Conservation (phyloP, 2,329 filamentous ascomycete species). For the Pezizomycotina sp. region DNA sequence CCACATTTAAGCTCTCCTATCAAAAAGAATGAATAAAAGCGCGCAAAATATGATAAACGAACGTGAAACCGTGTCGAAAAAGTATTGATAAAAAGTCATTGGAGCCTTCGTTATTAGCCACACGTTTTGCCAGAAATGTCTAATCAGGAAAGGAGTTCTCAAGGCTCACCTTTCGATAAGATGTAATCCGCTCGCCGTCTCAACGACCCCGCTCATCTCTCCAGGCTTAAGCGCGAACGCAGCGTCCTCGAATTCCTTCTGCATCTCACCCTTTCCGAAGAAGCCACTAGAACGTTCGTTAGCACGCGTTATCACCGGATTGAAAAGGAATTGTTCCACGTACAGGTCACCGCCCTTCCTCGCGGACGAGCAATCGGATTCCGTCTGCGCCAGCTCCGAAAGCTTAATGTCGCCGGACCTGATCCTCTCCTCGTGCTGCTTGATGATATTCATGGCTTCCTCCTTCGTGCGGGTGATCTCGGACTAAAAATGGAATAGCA, state of each 20-base stretch:
- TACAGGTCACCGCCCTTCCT: slow-evolving; percentile 80
- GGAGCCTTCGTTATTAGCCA: no score
- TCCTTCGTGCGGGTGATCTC: slow-evolving; percentile 79
- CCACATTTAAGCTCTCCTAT: no score
- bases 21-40: no score
- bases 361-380: slow-evolving; percentile 91
- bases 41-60: no score
- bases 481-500: slow-evolving; percentile 32
- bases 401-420: slow-evolving; percentile 49
- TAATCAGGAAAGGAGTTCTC: not conserved
- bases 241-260: slow-evolving; percentile 94
- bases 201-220: slow-evolving; percentile 70
- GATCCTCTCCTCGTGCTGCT: slow-evolving; percentile 60
- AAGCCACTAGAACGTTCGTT: slow-evolving; percentile 44
- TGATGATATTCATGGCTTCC: slow-evolving; percentile 64
- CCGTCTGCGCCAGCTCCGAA: slow-evolving; percentile 68
- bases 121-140: not conserved
- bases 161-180: slow-evolving; percentile 69
- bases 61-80: no score
- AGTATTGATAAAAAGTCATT: no score
- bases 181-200: slow-evolving; percentile 87
- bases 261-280: slow-evolving; percentile 91
- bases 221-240: slow-evolving; percentile 79
- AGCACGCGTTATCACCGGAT: slow-evolving; percentile 12
- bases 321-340: slow-evolving; percentile 27